phyloP scores from a whole-genome alignment of 2,329 filamentous ascomycete genomes.

The Cryphonectria carpinicola region DNA sequence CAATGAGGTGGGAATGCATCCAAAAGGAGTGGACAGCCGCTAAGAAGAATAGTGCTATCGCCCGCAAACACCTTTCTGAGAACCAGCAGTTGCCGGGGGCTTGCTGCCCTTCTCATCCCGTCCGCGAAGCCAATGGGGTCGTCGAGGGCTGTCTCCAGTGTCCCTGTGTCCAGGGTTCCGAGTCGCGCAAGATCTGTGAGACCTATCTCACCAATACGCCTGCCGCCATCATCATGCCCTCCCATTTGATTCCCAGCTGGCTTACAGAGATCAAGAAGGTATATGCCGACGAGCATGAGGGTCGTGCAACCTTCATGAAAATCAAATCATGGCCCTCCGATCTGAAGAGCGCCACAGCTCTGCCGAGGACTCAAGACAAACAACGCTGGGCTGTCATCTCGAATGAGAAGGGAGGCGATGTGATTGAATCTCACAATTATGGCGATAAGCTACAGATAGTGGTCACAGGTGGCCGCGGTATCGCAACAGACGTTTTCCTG shows the following conservation, averaged over 20 bases:
- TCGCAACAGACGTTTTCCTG: too few relatives aligned
- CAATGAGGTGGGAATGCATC: not conserved
- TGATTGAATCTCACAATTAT: too few relatives aligned
- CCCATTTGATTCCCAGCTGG: not conserved
- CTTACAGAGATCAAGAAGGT: not conserved
- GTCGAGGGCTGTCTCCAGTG: not conserved
- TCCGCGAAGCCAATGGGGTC: not conserved
- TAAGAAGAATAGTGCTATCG: too few relatives aligned
- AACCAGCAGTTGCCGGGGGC: not conserved
- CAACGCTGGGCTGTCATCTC: too few relatives aligned
- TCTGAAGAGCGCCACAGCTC: too few relatives aligned
- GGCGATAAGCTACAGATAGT: too few relatives aligned
- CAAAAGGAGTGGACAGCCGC: not conserved
- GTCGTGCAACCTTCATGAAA: too few relatives aligned
- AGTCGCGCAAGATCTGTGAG: not conserved
- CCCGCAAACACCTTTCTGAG: not conserved
- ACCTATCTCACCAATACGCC: not conserved
- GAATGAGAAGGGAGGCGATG: too few relatives aligned
- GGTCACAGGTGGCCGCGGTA: too few relatives aligned
- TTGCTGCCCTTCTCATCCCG: not conserved
- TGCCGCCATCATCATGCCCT: not conserved
- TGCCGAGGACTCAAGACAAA: too few relatives aligned
- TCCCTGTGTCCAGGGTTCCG: not conserved
- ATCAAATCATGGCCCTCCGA: too few relatives aligned
- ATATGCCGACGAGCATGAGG: not conserved